Evolutionary conservation across 129 eudicot genomes (phyloP), one percentile per base, ranked within the genome.

Genomic region (Oenanthe sinensis): DNA sequence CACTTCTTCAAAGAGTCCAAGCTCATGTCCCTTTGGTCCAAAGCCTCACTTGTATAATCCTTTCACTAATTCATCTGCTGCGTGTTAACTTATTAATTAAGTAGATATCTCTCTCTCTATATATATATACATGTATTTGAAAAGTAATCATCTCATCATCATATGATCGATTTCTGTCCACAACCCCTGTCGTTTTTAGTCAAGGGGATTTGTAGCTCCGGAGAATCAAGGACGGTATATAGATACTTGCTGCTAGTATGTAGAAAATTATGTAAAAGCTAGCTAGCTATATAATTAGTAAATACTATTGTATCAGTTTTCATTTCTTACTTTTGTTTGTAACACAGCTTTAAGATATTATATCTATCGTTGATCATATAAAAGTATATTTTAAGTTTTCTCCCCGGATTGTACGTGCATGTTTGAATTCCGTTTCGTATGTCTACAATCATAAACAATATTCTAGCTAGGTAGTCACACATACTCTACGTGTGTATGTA

Each of bases 61-160:
- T 42, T 90, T 90, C 86, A 75, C 87, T 65, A 90, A 87, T 80
- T 82, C 92, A 58, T 88, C 96, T 3, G 88, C 93, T n/a, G 93
- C 96, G 8, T 92, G 97, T 87, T 86, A 74, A 81, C 78, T 54
- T 50, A 9, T 14, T 39, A 39, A 39, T 14, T 5, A 19, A 54
- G n/a, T 54, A 54, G 62, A 26, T 16, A 30, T n/a, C 9, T 10
- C 11, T 46, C 9, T 45, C 8, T 6, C 20, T 10, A 58, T 22
- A 22, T 22, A 55, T 0, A 19, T 19, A 40, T 47, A 68, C 47
- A 48, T 77, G 62, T 69, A 69, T 60, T n/a, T 71, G 72, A 47
- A 76, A 49, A 78, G 36, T 33, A 33, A 0, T 33, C 36, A 33
- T 33, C 36, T 33, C 36, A 33, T 33, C 36, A 33, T 33, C 26